Evolutionary conservation across 352 stramenopile genomes (phyloP).

Genomic region (Plasmopara muralis): DNA sequence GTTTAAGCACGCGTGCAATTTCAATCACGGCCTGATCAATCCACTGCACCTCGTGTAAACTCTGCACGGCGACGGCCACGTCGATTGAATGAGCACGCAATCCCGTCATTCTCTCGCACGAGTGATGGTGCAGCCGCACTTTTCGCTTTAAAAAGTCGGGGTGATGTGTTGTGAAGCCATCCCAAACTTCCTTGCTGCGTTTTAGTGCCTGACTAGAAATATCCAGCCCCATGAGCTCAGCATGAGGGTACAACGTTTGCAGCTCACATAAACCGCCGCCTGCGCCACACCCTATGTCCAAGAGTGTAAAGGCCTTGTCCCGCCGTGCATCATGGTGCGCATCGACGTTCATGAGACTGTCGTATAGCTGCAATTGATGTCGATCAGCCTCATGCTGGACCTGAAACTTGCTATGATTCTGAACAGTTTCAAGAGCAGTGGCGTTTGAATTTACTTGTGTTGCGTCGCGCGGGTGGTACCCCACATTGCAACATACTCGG

Average conservation of each 20-base stretch:
- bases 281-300: slow-evolving; percentile 60
- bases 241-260: slow-evolving; percentile 47
- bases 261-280: slow-evolving; percentile 59
- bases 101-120: slow-evolving; percentile 54
- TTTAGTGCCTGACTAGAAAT: slow-evolving; percentile 58
- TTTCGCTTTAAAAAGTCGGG: slow-evolving; percentile 30
- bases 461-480: slow-evolving; percentile 34
- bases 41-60: slow-evolving; percentile 58
- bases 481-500: slow-evolving; percentile 65
- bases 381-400: slow-evolving; percentile 28
- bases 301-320: slow-evolving; percentile 30
- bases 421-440: slow-evolving; percentile 8
- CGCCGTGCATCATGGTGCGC: slow-evolving; percentile 17
- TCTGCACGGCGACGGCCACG: slow-evolving; percentile 47
- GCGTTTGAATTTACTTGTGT: slow-evolving; percentile 19
- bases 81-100: slow-evolving; percentile 50
- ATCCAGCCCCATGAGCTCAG: slow-evolving; percentile 47
- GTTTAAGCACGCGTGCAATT: slow-evolving; percentile 52
- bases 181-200: slow-evolving; percentile 60
- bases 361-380: slow-evolving; percentile 56
- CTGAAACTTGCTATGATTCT: slow-evolving; percentile 22
- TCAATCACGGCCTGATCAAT: slow-evolving; percentile 38
- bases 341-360: slow-evolving; percentile 41
- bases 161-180: slow-evolving; percentile 34
- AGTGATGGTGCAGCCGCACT: slow-evolving; percentile 56